Evolutionary conservation across 225 moss, liverwort and hornwort species (phyloP), one percentile per base, ranked within the genome.

Genomic region (Physcomitrium patens): DNA sequence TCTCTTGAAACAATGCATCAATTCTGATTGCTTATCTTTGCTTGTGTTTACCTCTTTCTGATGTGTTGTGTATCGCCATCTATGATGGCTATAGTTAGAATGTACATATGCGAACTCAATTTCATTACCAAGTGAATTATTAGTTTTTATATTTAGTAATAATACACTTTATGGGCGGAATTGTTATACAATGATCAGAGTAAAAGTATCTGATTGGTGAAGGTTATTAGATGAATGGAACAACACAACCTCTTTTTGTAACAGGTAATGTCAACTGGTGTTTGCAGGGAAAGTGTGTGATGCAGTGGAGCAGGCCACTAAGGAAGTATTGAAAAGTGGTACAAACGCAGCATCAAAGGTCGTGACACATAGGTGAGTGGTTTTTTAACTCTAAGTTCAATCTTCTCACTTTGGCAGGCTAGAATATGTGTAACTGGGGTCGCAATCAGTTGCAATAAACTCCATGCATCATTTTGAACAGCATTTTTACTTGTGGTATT

Each of bases 201-300:
- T 49, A 3, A 49, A 49, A 49, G 0, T 13, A 49, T 49, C 12
- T 53, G 53, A n/a, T 53, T 7, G 17, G 7, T 53, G 1, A 53
- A 53, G n/a, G 16, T 4, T 53, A 6, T 53, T 53, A 9, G 1
- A 53, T 53, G 53, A 53, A 53, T 53, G 5, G 16, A 53, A 53
- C 16, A 53, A 1, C 15, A 15, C 2, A 7, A 12, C 12, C 15
- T 15, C 15, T 49, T 49, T 1, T 15, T 53, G 3, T 17, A 7
- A 53, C n/a, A 12, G 43, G 0, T 54, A 48, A 22, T 47, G 16
- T 8, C 44, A 48, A 41, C 3, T 16, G 45, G 0, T 9, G 61
- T 68, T 73, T 64, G 45, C 89, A 93, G 93, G 85, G 70, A 92
- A 78, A 58, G 45, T 95, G 41, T 95, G 92, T 59, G 94, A 95